These are phyloP conservation scores for Colletotrichum nymphaeae DNA, from an alignment of 2,329 filamentous ascomycete species.

Conservation along the genomic window DNA sequence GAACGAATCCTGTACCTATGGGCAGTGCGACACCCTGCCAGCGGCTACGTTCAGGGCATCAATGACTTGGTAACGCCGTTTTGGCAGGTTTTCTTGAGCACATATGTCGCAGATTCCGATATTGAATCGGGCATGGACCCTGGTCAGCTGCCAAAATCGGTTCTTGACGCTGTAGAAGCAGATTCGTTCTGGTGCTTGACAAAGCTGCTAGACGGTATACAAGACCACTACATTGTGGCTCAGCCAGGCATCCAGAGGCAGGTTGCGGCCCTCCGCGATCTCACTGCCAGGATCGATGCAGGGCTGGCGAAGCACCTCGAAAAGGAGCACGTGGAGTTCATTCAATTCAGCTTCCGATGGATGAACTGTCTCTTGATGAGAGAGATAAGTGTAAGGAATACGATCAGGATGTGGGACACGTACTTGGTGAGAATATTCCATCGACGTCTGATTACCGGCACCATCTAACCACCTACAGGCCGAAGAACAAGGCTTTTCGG, in stretches of 20 bases:
- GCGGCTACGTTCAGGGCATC: conserved; percentile 98
- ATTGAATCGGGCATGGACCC: conserved; percentile 97
- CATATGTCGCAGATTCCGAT: conserved; percentile 94
- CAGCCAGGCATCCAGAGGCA: conserved; percentile 97
- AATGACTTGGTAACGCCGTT: conserved; percentile 98
- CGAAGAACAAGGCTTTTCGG: conserved; percentile 97
- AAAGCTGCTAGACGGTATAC: conserved; percentile 97
- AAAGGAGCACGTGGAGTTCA: conserved; percentile 93
- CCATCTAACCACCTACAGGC: conserved; percentile 66
- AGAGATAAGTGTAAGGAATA: conserved; percentile 95
- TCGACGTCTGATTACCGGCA: not conserved
- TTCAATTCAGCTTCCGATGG: conserved; percentile 99
- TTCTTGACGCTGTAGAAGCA: conserved; percentile 95
- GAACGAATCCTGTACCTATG: conserved; percentile 97
- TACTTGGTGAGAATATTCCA: conserved; percentile 78
- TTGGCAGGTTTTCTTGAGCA: conserved; percentile 95
- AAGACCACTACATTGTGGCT: conserved; percentile 98
- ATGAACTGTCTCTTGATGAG: conserved; percentile 99
- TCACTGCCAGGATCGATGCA: conserved; percentile 90
- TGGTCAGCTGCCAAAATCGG: conserved; percentile 88
- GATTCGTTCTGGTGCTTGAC: conserved; percentile 99
- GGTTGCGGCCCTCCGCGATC: conserved; percentile 86
- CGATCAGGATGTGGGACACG: conserved; percentile 99
- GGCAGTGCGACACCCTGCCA: conserved; percentile 97
- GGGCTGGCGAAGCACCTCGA: conserved; percentile 89